Evolutionary conservation across 495 filamentous ascomycete genomes (phyloP).

Genomic region (Cercophora scortea): DNA sequence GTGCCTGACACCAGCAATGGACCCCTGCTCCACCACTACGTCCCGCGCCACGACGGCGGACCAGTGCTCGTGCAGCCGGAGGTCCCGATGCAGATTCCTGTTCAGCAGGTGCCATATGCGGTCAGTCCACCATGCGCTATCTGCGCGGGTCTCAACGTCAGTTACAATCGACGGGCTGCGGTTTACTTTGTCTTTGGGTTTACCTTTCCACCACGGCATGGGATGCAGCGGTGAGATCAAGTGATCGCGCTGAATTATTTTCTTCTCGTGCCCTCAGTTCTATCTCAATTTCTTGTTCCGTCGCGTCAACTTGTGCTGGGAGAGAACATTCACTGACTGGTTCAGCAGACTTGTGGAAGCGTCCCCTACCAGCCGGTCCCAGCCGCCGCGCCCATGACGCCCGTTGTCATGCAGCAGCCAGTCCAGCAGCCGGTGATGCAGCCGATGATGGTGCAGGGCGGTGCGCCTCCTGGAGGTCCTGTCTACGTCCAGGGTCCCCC

Average conservation of each 20-base stretch:
- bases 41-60: conserved; percentile 31
- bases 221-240: too few relatives aligned
- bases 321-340: too few relatives aligned
- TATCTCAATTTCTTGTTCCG: not conserved
- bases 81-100: not conserved
- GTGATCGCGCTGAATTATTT: too few relatives aligned
- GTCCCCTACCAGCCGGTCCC: too few relatives aligned
- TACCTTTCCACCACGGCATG: not conserved
- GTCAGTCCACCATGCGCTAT: not conserved
- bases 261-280: too few relatives aligned
- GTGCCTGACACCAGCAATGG: conserved; percentile 38
- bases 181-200: not conserved
- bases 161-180: too few relatives aligned
- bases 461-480: not conserved
- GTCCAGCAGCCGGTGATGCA: conserved; percentile 7
- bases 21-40: conserved; percentile 34
- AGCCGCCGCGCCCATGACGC: conserved; percentile 1
- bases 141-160: too few relatives aligned
- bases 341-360: not conserved
- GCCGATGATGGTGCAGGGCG: not conserved
- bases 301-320: not conserved
- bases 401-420: conserved; percentile 13
- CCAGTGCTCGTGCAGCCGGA: not conserved
- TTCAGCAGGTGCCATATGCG: not conserved
- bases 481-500: not conserved